These are phyloP conservation scores for Aspergillus mulundensis DNA, from an alignment of 495 filamentous ascomycete species.

Conservation along the genomic window DNA sequence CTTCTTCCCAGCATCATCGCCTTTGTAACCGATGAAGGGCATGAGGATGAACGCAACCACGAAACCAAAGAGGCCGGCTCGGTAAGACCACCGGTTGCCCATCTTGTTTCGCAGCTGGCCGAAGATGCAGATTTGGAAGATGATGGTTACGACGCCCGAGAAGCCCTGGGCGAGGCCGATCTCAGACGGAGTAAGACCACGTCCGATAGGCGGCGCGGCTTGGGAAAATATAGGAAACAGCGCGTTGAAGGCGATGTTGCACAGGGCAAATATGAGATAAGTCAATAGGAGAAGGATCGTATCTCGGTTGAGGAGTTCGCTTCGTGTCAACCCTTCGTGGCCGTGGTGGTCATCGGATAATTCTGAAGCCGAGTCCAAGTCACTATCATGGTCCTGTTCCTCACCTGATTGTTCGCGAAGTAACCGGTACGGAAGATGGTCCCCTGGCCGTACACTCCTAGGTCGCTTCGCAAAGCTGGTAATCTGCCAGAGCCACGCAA, in stretches of 20 bases:
- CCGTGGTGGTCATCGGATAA: conserved; percentile 31
- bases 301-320: conserved; percentile 66
- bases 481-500: conserved; percentile 73
- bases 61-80: conserved; percentile 74
- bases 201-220: conserved; percentile 66
- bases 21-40: conserved; percentile 82
- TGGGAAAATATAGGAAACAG: conserved; percentile 89
- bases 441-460: conserved; percentile 49
- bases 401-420: conserved; percentile 27
- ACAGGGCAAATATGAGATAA: conserved; percentile 83
- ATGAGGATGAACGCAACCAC: conserved; percentile 78
- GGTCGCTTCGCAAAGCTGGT: conserved; percentile 53
- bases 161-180: conserved; percentile 86
- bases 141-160: conserved; percentile 75
- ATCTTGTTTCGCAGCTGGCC: conserved; percentile 71
- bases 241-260: conserved; percentile 85
- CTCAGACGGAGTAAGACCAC: conserved; percentile 67
- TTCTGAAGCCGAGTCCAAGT: conserved; percentile 42
- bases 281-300: conserved; percentile 76
- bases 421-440: conserved; percentile 16
- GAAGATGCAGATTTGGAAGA: conserved; percentile 85
- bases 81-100: conserved; percentile 82
- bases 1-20: conserved; percentile 39
- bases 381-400: conserved; percentile 35
- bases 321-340: conserved; percentile 38